Base-by-base conservation (phyloP, 352 stramenopile species). In the Globisporangium radiosum region DNA sequence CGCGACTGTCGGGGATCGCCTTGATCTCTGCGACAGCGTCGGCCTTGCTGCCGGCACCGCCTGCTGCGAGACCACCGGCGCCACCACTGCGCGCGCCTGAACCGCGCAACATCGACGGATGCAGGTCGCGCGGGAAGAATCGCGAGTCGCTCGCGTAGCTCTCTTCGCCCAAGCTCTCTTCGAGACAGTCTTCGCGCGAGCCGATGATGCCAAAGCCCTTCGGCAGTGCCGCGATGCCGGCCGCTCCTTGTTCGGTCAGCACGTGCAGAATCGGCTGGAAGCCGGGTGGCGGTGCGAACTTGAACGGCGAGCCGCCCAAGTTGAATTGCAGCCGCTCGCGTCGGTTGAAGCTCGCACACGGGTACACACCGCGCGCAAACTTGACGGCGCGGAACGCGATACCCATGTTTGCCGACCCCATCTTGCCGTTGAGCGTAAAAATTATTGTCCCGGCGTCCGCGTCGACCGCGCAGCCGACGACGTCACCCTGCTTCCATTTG, bases 401-500 rank as follows among this genome's bases (percentile, higher is more conserved):
- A 9, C 85, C 87, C 87, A 95, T 94, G 60, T 93, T 92, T 14
- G 75, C 73, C 9, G 81, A 91, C 55, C 75, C 71, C 81, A 92
- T 90, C 57, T 95, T 87, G 7, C 93, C 93, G 64, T 98, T 98
- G 11, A 97, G 72, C 39, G 81, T 92, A 63, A 97, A 98, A 52
- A 94, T 86, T 59, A 97, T 87, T 13, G 82, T 88, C 8, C 87
- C 85, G 47, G 81, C 76, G 62, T 97, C 88, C 37, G 85, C 75
- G 59, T 97, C 88, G 40, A 97, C 79, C 9, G 73, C 78, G 64
- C 90, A 97, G 11, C 92, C 91, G 13, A 98, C 75, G 36, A 98
- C 83, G 50, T 98, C 92, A 14, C 90, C 93, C 60, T 87, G 76
- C 60, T 97, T 92, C 91, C 91, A 97, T 59, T 94, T 92, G 13